Percentiles rank a stretch among this genome's conserved stretches.
Conservation (phyloP, 2,329 filamentous ascomycete species). For the Chlorencoelia australis region DNA sequence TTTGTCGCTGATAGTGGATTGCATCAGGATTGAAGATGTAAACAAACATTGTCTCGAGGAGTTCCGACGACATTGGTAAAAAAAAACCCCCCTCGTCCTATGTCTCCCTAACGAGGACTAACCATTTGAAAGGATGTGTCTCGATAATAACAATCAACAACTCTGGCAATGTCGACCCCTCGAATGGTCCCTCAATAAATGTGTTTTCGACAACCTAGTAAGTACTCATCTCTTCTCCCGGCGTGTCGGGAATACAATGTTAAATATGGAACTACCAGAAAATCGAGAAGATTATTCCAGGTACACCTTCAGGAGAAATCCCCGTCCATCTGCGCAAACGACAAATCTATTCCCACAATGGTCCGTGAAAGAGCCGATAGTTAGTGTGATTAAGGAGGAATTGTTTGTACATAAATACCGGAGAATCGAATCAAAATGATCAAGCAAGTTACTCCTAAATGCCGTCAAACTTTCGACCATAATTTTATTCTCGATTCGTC, state of each 20-base stretch:
- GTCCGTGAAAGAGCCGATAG: constrained; percentile 1
- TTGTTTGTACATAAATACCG: constrained; percentile 10
- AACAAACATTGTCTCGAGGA: constrained; percentile 88
- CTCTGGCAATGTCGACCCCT: constrained; percentile 86
- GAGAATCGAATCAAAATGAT: no score
- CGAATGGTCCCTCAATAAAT: constrained; percentile 88
- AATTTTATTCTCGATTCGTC: no score
- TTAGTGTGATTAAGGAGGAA: background rate
- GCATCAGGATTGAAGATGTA: constrained; percentile 74
- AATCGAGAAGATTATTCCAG: constrained; percentile 72
- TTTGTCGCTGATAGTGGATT: constrained; percentile 6
- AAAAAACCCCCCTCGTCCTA: background rate
- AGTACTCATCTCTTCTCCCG: constrained; percentile 28
- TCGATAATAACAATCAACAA: constrained; percentile 97
- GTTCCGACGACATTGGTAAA: constrained; percentile 74
- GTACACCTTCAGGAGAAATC: constrained; percentile 56
- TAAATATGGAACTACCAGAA: constrained; percentile 40
- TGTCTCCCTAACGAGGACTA: background rate
- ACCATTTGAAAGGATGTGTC: constrained; percentile 51
- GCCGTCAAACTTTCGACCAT: no score
- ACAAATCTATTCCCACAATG: constrained; percentile 37
- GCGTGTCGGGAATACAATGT: background rate
- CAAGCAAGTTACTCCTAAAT: no score
- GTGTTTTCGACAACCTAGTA: constrained; percentile 93
- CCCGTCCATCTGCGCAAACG: constrained; percentile 64